These are phyloP conservation scores for Dactylellina sp. DNA, from an alignment of 2,329 filamentous ascomycete species.

Conservation along the genomic window DNA sequence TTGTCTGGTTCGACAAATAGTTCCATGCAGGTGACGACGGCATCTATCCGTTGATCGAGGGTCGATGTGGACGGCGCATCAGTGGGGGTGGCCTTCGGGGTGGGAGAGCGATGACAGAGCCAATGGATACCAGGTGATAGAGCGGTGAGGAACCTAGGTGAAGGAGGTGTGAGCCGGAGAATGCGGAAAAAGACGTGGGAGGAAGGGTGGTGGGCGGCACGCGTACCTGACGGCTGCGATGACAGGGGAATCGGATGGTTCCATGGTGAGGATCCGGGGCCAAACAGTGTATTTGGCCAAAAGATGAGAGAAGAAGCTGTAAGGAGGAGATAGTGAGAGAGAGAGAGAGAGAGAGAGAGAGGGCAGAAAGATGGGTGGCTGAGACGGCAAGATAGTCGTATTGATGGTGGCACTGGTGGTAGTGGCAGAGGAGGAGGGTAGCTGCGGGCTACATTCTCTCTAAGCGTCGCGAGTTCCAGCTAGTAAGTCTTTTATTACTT, in stretches of 20 bases:
- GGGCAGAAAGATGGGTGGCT: too few species aligned
- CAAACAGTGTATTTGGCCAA: too few species aligned
- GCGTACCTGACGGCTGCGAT: conserved; percentile 47
- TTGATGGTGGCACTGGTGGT: too few species aligned
- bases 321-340: too few species aligned
- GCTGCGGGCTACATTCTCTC: too few species aligned
- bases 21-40: conserved; percentile 57
- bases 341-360: too few species aligned
- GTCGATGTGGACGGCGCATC: conserved; percentile 18
- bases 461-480: too few species aligned
- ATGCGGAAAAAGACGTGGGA: background rate
- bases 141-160: conserved; percentile 56
- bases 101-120: conserved; percentile 58
- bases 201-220: conserved; percentile 15
- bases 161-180: background rate
- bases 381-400: too few species aligned
- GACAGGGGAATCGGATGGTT: conserved; percentile 33
- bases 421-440: too few species aligned
- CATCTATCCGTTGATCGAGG: conserved; percentile 56
- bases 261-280: too few species aligned
- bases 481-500: too few species aligned
- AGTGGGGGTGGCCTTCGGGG: conserved; percentile 28
- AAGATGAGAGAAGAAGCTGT: too few species aligned
- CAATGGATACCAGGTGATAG: conserved; percentile 60
- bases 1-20: conserved; percentile 59